Percentiles rank a stretch among this genome's conserved stretches.
phyloP scores from a whole-genome alignment of 352 stramenopile species.

The Globisporangium paroecandrum region DNA sequence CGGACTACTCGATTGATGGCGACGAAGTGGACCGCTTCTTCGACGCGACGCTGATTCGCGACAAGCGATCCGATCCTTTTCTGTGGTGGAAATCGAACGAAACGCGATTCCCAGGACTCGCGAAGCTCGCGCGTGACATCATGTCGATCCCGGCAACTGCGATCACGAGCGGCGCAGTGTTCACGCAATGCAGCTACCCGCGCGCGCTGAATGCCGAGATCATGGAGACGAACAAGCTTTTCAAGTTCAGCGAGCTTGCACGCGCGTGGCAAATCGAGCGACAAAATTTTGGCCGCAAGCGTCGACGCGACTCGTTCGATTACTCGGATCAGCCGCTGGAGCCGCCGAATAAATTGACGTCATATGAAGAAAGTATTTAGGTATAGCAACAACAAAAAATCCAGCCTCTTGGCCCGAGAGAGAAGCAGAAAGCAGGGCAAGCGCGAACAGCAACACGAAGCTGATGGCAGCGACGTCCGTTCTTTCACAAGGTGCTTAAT shows the following conservation, averaged over 20 bases:
- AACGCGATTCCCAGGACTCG: conserved; percentile 63
- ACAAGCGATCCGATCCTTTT: conserved; percentile 78
- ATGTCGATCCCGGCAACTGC: conserved; percentile 70
- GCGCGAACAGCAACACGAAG: not conserved
- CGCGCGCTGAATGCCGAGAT: conserved; percentile 52
- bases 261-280: conserved; percentile 78
- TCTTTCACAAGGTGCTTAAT: not conserved
- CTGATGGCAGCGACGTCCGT: not conserved
- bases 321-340: conserved; percentile 63
- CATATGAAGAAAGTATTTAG: conserved; percentile 90
- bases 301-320: conserved; percentile 73
- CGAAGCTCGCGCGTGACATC: conserved; percentile 73
- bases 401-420: not conserved
- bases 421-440: not conserved
- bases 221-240: conserved; percentile 67
- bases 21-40: conserved; percentile 84
- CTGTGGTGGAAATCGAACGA: conserved; percentile 85
- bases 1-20: conserved; percentile 72
- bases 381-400: conserved; percentile 3
- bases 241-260: conserved; percentile 71
- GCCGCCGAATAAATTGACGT: conserved; percentile 50
- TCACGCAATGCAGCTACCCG: conserved; percentile 62
- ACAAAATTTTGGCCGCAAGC: conserved; percentile 72
- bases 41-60: conserved; percentile 70
- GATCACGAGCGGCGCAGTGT: conserved; percentile 63